Evolutionary conservation across 169 alveolate genomes (phyloP), one percentile per base, ranked within the genome.

Genomic region (Eimeria necatrix): DNA sequence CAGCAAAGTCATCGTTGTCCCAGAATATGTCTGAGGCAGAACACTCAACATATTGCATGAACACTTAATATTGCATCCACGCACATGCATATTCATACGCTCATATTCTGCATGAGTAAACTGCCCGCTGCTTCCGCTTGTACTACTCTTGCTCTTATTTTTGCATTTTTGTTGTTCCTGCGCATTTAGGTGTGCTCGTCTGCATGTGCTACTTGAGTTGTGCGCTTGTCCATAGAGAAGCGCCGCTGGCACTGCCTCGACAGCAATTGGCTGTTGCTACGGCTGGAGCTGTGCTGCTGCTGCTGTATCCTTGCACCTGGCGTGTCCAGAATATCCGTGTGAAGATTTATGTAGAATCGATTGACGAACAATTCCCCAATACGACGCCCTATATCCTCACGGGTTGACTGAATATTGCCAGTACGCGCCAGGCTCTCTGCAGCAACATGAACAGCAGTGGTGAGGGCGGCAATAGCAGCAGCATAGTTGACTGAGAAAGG

Each of bases 1-100:
- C 97, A 20, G 97, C 98, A 91, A 95, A 97, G 92, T 97, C 98
- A 59, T 97, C 98, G 46, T 95, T 94, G 84, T 97, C 98, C 98
- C 98, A 97, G 95, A 97, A 97, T 18, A 97, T 96, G 76, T 97
- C 98, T 96, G 71, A 32, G 24, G 59, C 24, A 32, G 51, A 22
- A 64, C 7, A 49, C 22, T 14, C 20, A 26, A 74, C n/a, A 68
- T 59, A 93, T 48, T 14, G 22, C 8, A 46, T 22, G 46, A 2
- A 81, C 49, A 41, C 14, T 20, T 68, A n/a, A 88, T 10, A 70
- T 60, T 80, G 2, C 32, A n/a, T 8, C 46, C 6, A 10, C 12
- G 12, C 48, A 26, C 1, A 8, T 51, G 61, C 71, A 49, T 7
- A 81, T 6, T 7, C 78, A 84, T 32, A 86, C 46, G 24, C 20